Percentiles rank a stretch among this genome's conserved stretches.
Evolutionary conservation across 371 early-diverging fungal species (phyloP).

Genomic region (Actinomortierella ambigua): DNA sequence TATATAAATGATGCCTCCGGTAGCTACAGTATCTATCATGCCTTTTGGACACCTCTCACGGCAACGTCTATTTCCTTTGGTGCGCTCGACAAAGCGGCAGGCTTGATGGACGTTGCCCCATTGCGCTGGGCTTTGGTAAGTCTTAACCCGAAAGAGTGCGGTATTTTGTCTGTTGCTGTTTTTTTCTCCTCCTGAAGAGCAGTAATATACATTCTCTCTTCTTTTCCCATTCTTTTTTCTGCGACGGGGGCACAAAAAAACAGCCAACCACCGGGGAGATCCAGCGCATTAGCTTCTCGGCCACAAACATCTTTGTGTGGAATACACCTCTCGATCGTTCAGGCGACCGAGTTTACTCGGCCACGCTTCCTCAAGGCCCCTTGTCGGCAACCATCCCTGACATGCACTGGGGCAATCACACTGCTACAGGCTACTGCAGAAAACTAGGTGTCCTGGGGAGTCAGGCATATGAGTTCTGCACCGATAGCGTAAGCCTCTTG

Average conservation of each 20-base stretch:
- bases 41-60: not conserved
- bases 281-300: too few species aligned
- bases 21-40: not conserved
- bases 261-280: too few species aligned
- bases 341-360: too few species aligned
- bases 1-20: slow-evolving; percentile 5
- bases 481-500: slow-evolving; percentile 2
- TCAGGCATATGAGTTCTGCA: slow-evolving; percentile 2
- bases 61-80: not conserved
- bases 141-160: not conserved
- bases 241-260: not conserved
- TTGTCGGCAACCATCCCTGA: too few species aligned
- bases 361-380: too few species aligned
- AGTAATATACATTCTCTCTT: not conserved
- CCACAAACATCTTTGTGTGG: too few species aligned
- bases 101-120: slow-evolving; percentile 8
- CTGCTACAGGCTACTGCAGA: too few species aligned
- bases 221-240: not conserved
- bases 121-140: slow-evolving; percentile 6
- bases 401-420: too few species aligned
- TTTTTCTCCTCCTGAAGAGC: not conserved
- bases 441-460: too few species aligned
- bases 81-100: slow-evolving; percentile 1
- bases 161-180: not conserved
- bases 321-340: too few species aligned